Base-by-base conservation (phyloP, 1,284 basidiomycete species). In the Trametes versicolor region DNA sequence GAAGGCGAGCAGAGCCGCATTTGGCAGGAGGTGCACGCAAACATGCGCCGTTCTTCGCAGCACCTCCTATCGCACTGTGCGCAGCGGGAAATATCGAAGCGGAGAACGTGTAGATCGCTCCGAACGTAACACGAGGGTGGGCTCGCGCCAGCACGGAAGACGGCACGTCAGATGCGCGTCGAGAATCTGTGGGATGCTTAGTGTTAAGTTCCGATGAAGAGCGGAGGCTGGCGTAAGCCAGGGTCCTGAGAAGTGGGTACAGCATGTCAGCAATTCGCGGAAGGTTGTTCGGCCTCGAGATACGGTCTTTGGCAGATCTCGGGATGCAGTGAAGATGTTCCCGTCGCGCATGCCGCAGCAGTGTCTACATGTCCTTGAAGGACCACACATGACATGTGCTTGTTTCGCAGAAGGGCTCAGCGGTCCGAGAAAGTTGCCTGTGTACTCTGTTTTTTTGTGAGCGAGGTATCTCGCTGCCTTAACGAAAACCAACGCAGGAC, bases 141-240 rank as follows among this genome's bases (percentile, higher is more conserved):
- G 19, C 29, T n/a, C 19, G 50, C 32, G 50, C 50, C 12, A 3
- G 47, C 60, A 49, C 43, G 52, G 15, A 29, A 37, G 41, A 43
- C 17, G 41, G 32, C 39, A n/a, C 29, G 29, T 32, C 39, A 21
- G 47, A 36, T n/a, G 7, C 21, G 12, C 41, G 19, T 29, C 34
- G 29, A 25, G 52, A 39, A 45, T 49, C 52, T 55, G 43, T 61
- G 52, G 47, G 53, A 55, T 34, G 36, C 54, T 52, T 62, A 39
- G 12, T 32, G 29, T 49, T 62, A 50, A 62, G 21, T 51, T 62
- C 61, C 61, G 61, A 62, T 29, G 23, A 7, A 47, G 61, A 62
- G 49, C 61, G 61, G 61, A 62, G 61, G 61, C 12, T 62, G 23
- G 15, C 61, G 43, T 62, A 62, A 62, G 29, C 61, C 61, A 51